Evolutionary conservation across 2,329 filamentous ascomycete genomes (phyloP).

Genomic region (Aspergillus sp.): DNA sequence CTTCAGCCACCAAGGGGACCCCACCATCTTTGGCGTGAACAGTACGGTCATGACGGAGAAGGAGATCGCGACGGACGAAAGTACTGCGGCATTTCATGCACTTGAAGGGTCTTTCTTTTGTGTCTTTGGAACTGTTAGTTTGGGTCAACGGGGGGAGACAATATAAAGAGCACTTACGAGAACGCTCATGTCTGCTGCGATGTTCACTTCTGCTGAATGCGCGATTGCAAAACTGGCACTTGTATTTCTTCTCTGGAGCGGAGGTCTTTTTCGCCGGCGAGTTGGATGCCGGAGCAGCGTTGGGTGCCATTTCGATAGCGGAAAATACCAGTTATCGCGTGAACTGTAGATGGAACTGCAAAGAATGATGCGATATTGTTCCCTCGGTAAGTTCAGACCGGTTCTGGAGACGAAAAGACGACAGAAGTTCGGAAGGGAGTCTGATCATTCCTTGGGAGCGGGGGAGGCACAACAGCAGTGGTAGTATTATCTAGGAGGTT

Average conservation of each 20-base stretch:
- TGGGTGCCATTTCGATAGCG: slow-evolving; percentile 34
- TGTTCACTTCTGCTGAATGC: slow-evolving; percentile 98
- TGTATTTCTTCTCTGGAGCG: slow-evolving; percentile 95
- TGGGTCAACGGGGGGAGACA: background rate
- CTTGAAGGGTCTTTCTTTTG: slow-evolving; percentile 97
- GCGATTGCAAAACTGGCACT: slow-evolving; percentile 96
- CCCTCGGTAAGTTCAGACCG: slow-evolving; percentile 37
- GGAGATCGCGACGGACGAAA: slow-evolving; percentile 92
- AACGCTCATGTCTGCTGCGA: slow-evolving; percentile 91
- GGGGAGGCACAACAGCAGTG: background rate
- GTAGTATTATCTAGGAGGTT: slow-evolving; percentile 12
- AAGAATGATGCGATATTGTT: slow-evolving; percentile 29
- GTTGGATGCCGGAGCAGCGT: slow-evolving; percentile 58
- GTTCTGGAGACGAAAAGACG: slow-evolving; percentile 36
- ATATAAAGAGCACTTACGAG: slow-evolving; percentile 64
- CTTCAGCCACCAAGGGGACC: slow-evolving; percentile 85
- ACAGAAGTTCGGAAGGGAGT: slow-evolving; percentile 33
- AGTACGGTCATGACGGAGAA: slow-evolving; percentile 94
- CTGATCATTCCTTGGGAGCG: slow-evolving; percentile 40
- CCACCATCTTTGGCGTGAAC: slow-evolving; percentile 98
- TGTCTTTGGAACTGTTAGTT: slow-evolving; percentile 55
- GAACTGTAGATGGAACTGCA: slow-evolving; percentile 16
- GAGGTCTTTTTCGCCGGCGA: slow-evolving; percentile 74
- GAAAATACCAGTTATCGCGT: slow-evolving; percentile 8
- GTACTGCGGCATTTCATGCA: slow-evolving; percentile 97